phyloP scores from a whole-genome alignment of 2,329 filamentous ascomycete species.

The Pezicula neosporulosa region DNA sequence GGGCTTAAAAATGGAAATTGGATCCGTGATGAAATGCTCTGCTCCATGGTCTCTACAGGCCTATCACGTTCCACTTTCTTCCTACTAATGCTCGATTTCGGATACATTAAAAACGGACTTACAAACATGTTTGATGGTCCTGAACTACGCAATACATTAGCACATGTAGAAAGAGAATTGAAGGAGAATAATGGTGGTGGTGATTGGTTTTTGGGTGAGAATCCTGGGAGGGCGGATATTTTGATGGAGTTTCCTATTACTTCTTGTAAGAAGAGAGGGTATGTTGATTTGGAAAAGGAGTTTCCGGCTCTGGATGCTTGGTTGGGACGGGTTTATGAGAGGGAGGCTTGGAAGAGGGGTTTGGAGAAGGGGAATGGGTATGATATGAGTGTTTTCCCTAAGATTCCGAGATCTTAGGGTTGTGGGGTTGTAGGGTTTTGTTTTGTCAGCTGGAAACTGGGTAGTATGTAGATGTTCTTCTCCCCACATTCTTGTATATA shows the following conservation, averaged over 20 bases:
- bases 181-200: background rate
- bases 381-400: background rate
- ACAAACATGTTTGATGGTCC: background rate
- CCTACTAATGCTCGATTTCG: background rate
- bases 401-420: constrained; percentile 23
- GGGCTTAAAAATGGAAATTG: background rate
- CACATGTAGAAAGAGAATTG: background rate
- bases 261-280: background rate
- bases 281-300: background rate
- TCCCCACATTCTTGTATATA: too few relatives aligned
- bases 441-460: too few relatives aligned
- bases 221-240: background rate
- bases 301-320: background rate
- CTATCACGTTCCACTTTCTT: background rate
- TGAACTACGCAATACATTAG: background rate
- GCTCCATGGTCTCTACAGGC: background rate
- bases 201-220: background rate
- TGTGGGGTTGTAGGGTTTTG: too few relatives aligned
- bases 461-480: too few relatives aligned
- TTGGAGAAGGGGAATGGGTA: background rate
- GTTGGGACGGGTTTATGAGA: background rate
- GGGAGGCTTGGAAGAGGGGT: background rate
- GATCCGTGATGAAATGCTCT: background rate
- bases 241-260: background rate
- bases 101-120: background rate